phyloP scores from a whole-genome alignment of 129 eudicot genomes.

The carrot (Daucus carota) region DH1_v3.0 NC_030387.2:37226501-37227000 shows the following conservation, averaged over 20 bases:
- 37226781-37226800: constrained; percentile 15
- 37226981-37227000: too few relatives aligned
- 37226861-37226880: constrained; percentile 28
- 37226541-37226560: constrained; percentile 33
- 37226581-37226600: neutral
- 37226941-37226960: too few relatives aligned
- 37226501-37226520: constrained; percentile 11
- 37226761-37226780: constrained; percentile 19
- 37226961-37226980: too few relatives aligned
- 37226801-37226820: constrained; percentile 32
- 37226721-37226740: constrained; percentile 21
- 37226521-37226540: constrained; percentile 23
- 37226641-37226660: neutral
- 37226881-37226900: constrained; percentile 24
- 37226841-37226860: constrained; percentile 21
- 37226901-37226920: constrained; percentile 29
- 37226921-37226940: neutral
- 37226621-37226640: neutral
- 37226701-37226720: constrained; percentile 31
- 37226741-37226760: constrained; percentile 22
- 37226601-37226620: neutral
- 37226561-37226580: constrained; percentile 32
- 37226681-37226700: constrained; percentile 42
- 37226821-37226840: constrained; percentile 26
- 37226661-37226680: constrained; percentile 24